Evolutionary conservation across 2,329 filamentous ascomycete species (phyloP), one percentile per base, ranked within the genome.

Genomic region (Arthroderma sp.): DNA sequence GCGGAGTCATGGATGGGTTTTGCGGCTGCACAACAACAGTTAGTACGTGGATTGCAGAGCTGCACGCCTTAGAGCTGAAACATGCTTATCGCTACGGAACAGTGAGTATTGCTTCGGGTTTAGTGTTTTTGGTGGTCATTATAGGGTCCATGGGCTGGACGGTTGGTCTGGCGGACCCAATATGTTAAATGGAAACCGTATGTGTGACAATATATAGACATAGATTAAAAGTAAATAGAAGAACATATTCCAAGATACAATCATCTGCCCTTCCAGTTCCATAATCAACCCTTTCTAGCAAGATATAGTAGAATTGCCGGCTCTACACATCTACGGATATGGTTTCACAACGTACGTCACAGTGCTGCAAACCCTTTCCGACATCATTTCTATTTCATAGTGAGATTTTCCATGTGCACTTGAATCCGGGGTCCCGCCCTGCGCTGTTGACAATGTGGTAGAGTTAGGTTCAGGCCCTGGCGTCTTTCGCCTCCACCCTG

Each of bases 11-110:
- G 58, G 78, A 83, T 64, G 79, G 79, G 2, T 81, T 83, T 53
- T 83, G 80, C 54, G 79, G 80, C 1, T 77, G 75, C 47, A 55
- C 78, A 56, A 81, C 78, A 3, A 83, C 79, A 0, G 69, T 83
- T 6, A 81, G 78, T 52, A 82, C 79, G 2, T 82, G 77, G 77
- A 75, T 80, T 27, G 66, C 68, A 5, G 79, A 83, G 58, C 54
- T 83, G 54, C 71, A 66, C 46, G 67, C 67, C 1, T 53, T 83
- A 42, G 61, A 68, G 38, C 65, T 68, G 28, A 64, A 62, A 7
- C 67, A 79, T 60, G 76, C 81, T 2, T 94, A 89, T 65, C 15
- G 70, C 1, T 79, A 79, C 56, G 74, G 66, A 0, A 38, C 57
- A 4, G 52, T 57, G 32, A 78, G 72, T 54, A 61, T 78, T 34